These are phyloP conservation scores for Cladosporium sp. DNA, from an alignment of 2,329 filamentous ascomycete genomes.

Conservation along the genomic window DNA sequence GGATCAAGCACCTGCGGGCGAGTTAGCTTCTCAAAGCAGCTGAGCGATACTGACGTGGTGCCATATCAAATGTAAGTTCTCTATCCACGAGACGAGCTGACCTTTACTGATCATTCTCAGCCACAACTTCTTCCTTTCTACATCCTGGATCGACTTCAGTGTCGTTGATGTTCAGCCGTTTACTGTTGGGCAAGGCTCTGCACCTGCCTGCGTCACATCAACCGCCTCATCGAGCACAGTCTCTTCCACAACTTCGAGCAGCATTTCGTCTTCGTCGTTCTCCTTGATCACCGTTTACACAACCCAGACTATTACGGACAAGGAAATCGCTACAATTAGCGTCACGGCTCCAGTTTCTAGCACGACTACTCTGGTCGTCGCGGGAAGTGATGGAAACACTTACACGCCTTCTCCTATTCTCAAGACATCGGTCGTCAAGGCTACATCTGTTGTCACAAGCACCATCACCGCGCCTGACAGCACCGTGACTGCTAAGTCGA, in stretches of 20 bases:
- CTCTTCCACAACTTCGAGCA: slow-evolving; percentile 1
- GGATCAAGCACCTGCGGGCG: slow-evolving; percentile 31
- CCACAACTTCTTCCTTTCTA: slow-evolving; percentile 37
- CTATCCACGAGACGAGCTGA: neutral
- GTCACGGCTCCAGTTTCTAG: slow-evolving; percentile 27
- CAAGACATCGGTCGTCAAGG: slow-evolving; percentile 23
- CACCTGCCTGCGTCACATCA: slow-evolving; percentile 17
- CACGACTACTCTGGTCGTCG: slow-evolving; percentile 21
- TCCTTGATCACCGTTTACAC: slow-evolving; percentile 25
- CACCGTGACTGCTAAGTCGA: slow-evolving; percentile 14
- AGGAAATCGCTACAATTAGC: slow-evolving; percentile 23
- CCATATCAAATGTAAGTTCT: slow-evolving; percentile 34
- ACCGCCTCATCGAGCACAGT: slow-evolving; percentile 1
- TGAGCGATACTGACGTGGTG: slow-evolving; percentile 33
- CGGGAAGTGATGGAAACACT: slow-evolving; percentile 31
- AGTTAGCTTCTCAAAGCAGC: slow-evolving; percentile 35
- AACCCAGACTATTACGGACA: slow-evolving; percentile 27
- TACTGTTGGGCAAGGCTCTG: slow-evolving; percentile 28
- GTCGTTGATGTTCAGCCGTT: slow-evolving; percentile 38
- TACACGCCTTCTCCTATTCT: slow-evolving; percentile 29
- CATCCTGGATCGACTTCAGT: slow-evolving; percentile 41
- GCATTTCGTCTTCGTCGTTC: slow-evolving; percentile 2
- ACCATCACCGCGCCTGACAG: slow-evolving; percentile 15
- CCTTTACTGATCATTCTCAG: neutral
- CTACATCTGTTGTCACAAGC: slow-evolving; percentile 17